These are phyloP conservation scores for Trichaptum fuscoviolaceum DNA, from an alignment of 768 basidiomycete genomes.

Conservation along the genomic window DNA sequence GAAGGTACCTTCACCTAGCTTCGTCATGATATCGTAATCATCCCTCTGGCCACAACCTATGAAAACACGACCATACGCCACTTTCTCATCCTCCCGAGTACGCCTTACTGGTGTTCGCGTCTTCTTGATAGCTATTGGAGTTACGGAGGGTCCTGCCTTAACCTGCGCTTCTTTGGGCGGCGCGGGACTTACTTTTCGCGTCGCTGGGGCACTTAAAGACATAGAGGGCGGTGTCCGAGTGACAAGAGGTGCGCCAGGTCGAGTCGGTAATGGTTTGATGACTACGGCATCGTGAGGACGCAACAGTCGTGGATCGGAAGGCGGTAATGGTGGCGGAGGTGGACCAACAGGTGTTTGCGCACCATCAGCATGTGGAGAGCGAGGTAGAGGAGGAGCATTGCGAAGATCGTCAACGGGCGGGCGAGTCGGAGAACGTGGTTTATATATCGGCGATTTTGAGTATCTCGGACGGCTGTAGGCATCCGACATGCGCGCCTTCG, in stretches of 20 bases:
- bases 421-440: slow-evolving; percentile 19
- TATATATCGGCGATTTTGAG: slow-evolving; percentile 14
- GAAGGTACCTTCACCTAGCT: slow-evolving; percentile 96
- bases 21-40: slow-evolving; percentile 78
- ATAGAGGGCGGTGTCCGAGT: slow-evolving; percentile 5
- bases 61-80: slow-evolving; percentile 64
- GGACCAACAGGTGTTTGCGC: slow-evolving; percentile 6
- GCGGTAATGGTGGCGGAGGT: slow-evolving; percentile 33
- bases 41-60: slow-evolving; percentile 63
- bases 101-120: slow-evolving; percentile 44
- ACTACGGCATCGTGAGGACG: slow-evolving; percentile 7
- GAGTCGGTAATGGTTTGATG: slow-evolving; percentile 20
- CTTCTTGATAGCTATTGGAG: slow-evolving; percentile 17
- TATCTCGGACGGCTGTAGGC: slow-evolving; percentile 11
- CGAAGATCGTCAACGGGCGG: slow-evolving; percentile 16
- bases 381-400: slow-evolving; percentile 14
- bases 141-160: slow-evolving; percentile 14
- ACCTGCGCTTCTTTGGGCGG: slow-evolving; percentile 5
- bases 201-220: slow-evolving; percentile 9
- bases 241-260: slow-evolving; percentile 2
- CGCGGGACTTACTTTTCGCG: slow-evolving; percentile 18
- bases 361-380: slow-evolving; percentile 17
- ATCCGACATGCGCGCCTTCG: slow-evolving; percentile 9
- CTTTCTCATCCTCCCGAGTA: slow-evolving; percentile 57
- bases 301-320: slow-evolving; percentile 22